Evolutionary conservation across 2,329 filamentous ascomycete species (phyloP), one percentile per base, ranked within the genome.

Genomic region (Colletotrichum cordylinicola): DNA sequence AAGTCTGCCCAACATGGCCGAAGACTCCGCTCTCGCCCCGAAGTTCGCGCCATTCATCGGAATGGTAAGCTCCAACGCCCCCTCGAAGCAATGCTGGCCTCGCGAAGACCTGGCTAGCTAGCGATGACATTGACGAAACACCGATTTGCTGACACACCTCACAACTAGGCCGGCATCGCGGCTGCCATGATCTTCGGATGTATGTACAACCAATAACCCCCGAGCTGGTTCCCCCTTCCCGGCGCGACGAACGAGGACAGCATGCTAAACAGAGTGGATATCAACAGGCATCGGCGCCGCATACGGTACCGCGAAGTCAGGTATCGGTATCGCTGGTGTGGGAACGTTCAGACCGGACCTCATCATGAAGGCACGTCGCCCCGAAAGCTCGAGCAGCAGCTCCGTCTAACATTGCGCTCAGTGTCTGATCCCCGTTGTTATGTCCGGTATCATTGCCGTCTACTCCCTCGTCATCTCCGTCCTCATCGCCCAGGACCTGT

Each of bases 391-490:
- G 33, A 15, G 15, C 8, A 55, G 43, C 10, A 33, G 31, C 24
- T 37, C 13, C 56, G 6, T 61, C 70, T 74, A 66, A 67, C 48
- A 18, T 27, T 12, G 35, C 35, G 35, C 24, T 39, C 80, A 96
- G 94, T 96, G 94, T 73, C 88, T 96, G 69, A 96, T 96, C 80
- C 94, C 95, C 78, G 94, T 97, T 79, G 93, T 99, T 89, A 99
- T 99, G 97, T 98, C 97, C 81, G 97, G 97, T 92, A 99, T 99
- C 84, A 95, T 99, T 82, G 97, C 97, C 74, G 97, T 99, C 80
- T 99, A 99, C 88, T 95, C 96, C 67, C 94, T 99, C 80, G 97
- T 99, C 82, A 96, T 99, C 80, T 94, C 96, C 21, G 97, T 99
- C 82, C 92, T 99, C 80, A 99, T 99, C 84, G 95, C 96, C 72